Evolutionary conservation across 768 basidiomycete genomes (phyloP).

Genomic region (Amanita rimosa): DNA sequence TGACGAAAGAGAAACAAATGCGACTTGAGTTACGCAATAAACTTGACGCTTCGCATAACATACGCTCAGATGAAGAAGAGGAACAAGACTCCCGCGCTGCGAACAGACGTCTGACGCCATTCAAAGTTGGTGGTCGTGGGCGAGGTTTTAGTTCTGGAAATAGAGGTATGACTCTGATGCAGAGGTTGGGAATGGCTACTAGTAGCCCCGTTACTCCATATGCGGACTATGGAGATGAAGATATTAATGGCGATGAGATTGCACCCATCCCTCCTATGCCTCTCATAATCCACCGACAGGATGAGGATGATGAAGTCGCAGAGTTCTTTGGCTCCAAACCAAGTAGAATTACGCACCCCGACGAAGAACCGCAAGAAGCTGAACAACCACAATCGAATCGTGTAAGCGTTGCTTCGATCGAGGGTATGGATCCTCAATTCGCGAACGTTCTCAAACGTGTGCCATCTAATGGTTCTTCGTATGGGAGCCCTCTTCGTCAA

Average conservation of each 20-base stretch:
- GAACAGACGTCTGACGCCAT: slow-evolving; percentile 36
- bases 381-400: slow-evolving; percentile 39
- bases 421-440: slow-evolving; percentile 83
- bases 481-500: slow-evolving; percentile 52
- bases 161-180: slow-evolving; percentile 45
- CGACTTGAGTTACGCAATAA: slow-evolving; percentile 55
- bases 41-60: slow-evolving; percentile 31
- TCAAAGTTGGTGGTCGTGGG: slow-evolving; percentile 45
- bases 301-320: slow-evolving; percentile 26
- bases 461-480: slow-evolving; percentile 32
- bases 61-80: slow-evolving; percentile 25
- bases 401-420: slow-evolving; percentile 39
- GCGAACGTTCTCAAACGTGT: slow-evolving; percentile 65
- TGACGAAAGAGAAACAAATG: slow-evolving; percentile 77
- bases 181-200: slow-evolving; percentile 50
- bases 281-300: slow-evolving; percentile 23
- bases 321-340: slow-evolving; percentile 21
- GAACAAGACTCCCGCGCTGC: slow-evolving; percentile 34
- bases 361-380: slow-evolving; percentile 12
- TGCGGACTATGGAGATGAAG: slow-evolving; percentile 33
- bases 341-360: slow-evolving; percentile 17
- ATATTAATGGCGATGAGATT: slow-evolving; percentile 24
- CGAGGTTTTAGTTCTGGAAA: slow-evolving; percentile 20
- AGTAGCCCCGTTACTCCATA: slow-evolving; percentile 31
- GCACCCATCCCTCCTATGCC: slow-evolving; percentile 30